Base-by-base conservation (phyloP, 1,284 basidiomycete genomes). In the Farysia itapuensis region DNA sequence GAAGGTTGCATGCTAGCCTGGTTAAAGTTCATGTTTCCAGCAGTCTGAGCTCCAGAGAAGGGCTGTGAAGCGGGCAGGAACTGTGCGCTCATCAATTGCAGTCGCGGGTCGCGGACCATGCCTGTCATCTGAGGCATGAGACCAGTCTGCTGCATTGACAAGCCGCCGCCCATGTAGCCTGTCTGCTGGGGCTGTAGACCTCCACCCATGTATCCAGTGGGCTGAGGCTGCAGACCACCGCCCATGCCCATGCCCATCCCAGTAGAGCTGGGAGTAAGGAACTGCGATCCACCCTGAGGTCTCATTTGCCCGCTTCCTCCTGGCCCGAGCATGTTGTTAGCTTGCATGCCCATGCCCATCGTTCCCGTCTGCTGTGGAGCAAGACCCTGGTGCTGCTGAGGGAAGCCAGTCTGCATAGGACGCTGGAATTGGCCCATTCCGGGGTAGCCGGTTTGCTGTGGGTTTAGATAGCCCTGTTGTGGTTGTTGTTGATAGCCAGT, bases 51-150 rank as follows among this genome's bases (percentile, higher is more conserved):
- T 15, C 74, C 73, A n/a, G 64, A 63, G 44, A 67, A 76, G 16
- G 73, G 72, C 28, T 70, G 68, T 11, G 72, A 47, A 9, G 66
- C 72, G n/a, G 74, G 74, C 35, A 75, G 41, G 56, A 75, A 77
- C 37, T 77, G 73, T 11, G 64, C 50, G 44, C 67, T 69, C 74
- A 77, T 77, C 25, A 77, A 65, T 43, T 71, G 70, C 57, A 77
- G 40, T 12, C 73, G 60, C 9, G 74, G 74, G 46, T 77, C 73
- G 13, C 49, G 51, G 39, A 74, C 61, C 56, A 70, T 67, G n/a
- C 74, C 74, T 1, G 74, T 76, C 67, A 70, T 72, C 44, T 74
- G 72, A 5, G 74, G 64, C 63, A 72, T 69, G 43, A 74, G 54
- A 31, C 71, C 70, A 16, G 70, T 72, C 28, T 50, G 50, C 53